Conservation (phyloP, 2,329 filamentous ascomycete species). For the Orbilia ellipsospora region DNA sequence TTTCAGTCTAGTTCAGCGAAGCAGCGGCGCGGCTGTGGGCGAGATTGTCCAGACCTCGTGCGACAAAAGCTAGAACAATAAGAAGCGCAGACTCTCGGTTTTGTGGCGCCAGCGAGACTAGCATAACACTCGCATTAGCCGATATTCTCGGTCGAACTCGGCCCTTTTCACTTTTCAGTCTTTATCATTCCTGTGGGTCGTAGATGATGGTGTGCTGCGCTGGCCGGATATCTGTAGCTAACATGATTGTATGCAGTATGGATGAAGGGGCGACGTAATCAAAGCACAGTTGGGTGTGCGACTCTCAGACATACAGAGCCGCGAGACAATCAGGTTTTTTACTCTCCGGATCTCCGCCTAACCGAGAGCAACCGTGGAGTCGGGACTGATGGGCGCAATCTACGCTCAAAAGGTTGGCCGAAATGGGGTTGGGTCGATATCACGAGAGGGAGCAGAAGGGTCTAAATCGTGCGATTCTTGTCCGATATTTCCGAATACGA, state of each 20-base stretch:
- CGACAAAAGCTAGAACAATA: conserved; percentile 35
- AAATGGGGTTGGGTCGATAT: conserved; percentile 40
- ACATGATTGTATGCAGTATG: conserved; percentile 30
- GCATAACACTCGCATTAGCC: conserved; percentile 5
- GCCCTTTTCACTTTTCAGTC: neutral
- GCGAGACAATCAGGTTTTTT: conserved; percentile 49
- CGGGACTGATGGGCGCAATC: conserved; percentile 31
- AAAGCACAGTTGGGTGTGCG: conserved; percentile 32
- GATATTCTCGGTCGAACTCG: conserved; percentile 31
- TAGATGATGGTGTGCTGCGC: conserved; percentile 24
- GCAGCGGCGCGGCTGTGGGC: conserved; percentile 32
- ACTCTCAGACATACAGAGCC: conserved; percentile 37
- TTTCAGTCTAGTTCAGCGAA: neutral
- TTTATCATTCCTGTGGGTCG: neutral
- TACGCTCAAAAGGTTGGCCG: conserved; percentile 43
- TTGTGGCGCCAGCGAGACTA: conserved; percentile 24
- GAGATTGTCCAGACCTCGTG: conserved; percentile 25
- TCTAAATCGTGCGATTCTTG: conserved; percentile 6
- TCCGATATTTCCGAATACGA: conserved; percentile 41
- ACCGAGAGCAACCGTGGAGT: conserved; percentile 54
- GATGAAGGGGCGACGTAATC: conserved; percentile 44
- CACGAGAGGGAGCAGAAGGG: conserved; percentile 5
- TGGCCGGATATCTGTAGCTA: conserved; percentile 18
- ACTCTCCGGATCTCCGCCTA: conserved; percentile 27
- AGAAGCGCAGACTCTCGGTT: conserved; percentile 26